Conservation (phyloP, 2,329 filamentous ascomycete genomes). For the Colletotrichum theobromicola region DNA sequence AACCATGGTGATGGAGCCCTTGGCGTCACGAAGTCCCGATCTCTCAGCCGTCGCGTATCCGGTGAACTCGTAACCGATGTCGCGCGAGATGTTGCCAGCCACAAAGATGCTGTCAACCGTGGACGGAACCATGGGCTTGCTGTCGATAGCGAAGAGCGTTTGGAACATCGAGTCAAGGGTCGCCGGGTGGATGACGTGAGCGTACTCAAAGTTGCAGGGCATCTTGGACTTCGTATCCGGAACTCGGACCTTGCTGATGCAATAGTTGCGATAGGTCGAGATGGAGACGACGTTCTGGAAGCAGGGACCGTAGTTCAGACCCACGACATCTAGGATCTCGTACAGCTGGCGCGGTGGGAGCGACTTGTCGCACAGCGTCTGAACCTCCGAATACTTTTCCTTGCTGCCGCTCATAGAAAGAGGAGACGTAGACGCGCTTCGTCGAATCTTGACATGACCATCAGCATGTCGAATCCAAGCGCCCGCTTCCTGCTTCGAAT, state of each 20-base stretch:
- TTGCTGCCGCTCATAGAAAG: background rate
- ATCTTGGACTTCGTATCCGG: constrained; percentile 57
- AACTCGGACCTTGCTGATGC: constrained; percentile 43
- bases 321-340: constrained; percentile 53
- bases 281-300: constrained; percentile 52
- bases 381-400: constrained; percentile 27
- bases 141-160: constrained; percentile 50
- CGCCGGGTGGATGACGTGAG: constrained; percentile 61
- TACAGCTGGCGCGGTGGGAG: constrained; percentile 53
- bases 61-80: constrained; percentile 38
- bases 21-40: constrained; percentile 41
- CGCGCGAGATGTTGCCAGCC: constrained; percentile 40
- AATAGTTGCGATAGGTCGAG: constrained; percentile 36
- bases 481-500: constrained; percentile 46
- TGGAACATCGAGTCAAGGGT: constrained; percentile 64
- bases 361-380: constrained; percentile 33
- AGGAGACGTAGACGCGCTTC: background rate
- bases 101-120: constrained; percentile 51
- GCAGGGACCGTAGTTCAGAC: constrained; percentile 55
- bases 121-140: constrained; percentile 54
- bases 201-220: constrained; percentile 58
- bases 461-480: constrained; percentile 17
- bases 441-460: constrained; percentile 24
- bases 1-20: constrained; percentile 48
- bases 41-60: constrained; percentile 46